Conservation (phyloP, 768 basidiomycete species). For the Pleurotus tuber-regium region DNA sequence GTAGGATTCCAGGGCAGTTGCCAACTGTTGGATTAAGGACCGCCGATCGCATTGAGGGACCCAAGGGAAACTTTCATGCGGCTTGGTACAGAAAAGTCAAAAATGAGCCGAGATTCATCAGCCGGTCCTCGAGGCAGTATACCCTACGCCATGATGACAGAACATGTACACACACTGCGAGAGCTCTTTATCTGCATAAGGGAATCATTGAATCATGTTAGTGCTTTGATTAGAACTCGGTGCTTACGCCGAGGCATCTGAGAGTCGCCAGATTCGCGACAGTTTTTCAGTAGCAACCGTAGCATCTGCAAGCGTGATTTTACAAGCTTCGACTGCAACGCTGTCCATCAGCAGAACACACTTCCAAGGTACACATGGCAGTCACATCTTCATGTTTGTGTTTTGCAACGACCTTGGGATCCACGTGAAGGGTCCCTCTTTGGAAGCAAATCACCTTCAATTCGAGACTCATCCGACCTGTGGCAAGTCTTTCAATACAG, state of each 20-base stretch:
- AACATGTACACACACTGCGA: not conserved
- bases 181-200: slow-evolving; percentile 10
- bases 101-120: not conserved
- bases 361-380: not conserved
- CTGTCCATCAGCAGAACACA: not conserved
- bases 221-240: not conserved
- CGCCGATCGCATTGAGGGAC: slow-evolving; percentile 6
- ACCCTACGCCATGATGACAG: not conserved
- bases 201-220: slow-evolving; percentile 4
- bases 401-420: no score
- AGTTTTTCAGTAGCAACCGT: slow-evolving; percentile 1
- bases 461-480: no score
- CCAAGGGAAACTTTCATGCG: slow-evolving; percentile 6
- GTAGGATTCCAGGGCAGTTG: not conserved
- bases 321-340: not conserved
- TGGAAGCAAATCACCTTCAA: not conserved
- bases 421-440: not conserved
- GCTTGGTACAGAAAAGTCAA: slow-evolving; percentile 8
- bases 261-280: not conserved
- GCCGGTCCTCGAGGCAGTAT: not conserved
- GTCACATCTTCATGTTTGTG: no score
- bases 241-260: slow-evolving; percentile 7
- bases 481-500: not conserved
- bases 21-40: not conserved
- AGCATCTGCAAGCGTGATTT: not conserved